Evolutionary conservation across 768 basidiomycete species (phyloP).

Genomic region (Lentinula boryana): DNA sequence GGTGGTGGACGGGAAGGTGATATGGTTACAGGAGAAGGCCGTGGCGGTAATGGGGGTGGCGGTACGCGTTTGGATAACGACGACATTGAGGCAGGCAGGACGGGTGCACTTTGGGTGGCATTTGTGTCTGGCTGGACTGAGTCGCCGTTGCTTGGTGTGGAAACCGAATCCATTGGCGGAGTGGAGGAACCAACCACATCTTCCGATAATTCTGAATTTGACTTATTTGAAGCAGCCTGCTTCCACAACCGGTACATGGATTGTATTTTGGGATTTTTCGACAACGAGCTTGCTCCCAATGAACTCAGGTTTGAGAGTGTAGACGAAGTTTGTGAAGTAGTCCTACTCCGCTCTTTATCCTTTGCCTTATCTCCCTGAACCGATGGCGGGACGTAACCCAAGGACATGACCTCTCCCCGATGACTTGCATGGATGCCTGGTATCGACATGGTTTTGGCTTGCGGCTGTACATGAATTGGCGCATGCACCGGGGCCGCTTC

Average conservation of each 20-base stretch:
- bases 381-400: conserved; percentile 64
- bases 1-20: conserved; percentile 7
- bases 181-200: neutral
- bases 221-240: neutral
- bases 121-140: neutral
- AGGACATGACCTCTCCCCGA: conserved; percentile 79
- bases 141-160: neutral
- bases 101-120: neutral
- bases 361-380: conserved; percentile 31
- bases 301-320: neutral
- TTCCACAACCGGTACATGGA: conserved; percentile 76
- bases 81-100: conserved; percentile 14
- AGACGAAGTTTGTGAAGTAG: neutral
- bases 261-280: conserved; percentile 54
- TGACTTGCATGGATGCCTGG: conserved; percentile 84
- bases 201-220: neutral
- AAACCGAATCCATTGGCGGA: neutral
- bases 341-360: conserved; percentile 14
- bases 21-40: conserved; percentile 27
- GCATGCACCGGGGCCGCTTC: conserved; percentile 23
- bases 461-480: conserved; percentile 72
- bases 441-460: conserved; percentile 78
- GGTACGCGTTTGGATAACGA: conserved; percentile 24
- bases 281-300: conserved; percentile 5
- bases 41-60: conserved; percentile 35